phyloP scores from a whole-genome alignment of 2,329 filamentous ascomycete genomes.

The Ceratocystis cacaofunesta region DNA sequence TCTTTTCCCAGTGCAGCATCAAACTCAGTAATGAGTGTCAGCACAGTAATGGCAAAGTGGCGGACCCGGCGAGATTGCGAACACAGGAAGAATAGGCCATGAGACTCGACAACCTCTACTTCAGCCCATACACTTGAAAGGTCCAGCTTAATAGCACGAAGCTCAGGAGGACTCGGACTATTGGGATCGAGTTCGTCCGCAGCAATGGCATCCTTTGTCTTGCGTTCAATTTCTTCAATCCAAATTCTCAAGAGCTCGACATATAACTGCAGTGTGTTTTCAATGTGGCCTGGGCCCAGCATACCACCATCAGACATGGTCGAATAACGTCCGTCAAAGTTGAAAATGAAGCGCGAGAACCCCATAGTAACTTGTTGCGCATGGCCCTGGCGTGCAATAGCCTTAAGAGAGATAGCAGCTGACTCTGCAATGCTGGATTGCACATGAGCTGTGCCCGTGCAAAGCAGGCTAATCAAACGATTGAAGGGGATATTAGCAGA shows the following conservation, averaged over 20 bases:
- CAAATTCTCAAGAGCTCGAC: slow-evolving; percentile 89
- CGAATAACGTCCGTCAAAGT: slow-evolving; percentile 91
- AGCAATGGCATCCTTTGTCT: slow-evolving; percentile 56
- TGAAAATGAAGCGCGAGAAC: slow-evolving; percentile 95
- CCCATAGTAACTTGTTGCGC: slow-evolving; percentile 93
- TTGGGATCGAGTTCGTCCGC: slow-evolving; percentile 34
- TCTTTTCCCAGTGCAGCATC: slow-evolving; percentile 69
- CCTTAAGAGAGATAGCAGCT: slow-evolving; percentile 83
- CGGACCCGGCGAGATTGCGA: slow-evolving; percentile 86
- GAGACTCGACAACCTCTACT: slow-evolving; percentile 92
- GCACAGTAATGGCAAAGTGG: slow-evolving; percentile 78
- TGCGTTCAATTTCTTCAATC: slow-evolving; percentile 91
- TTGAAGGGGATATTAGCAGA: slow-evolving; percentile 86
- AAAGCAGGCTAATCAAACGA: slow-evolving; percentile 82
- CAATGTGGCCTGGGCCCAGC: slow-evolving; percentile 85
- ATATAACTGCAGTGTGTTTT: slow-evolving; percentile 82
- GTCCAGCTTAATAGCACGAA: slow-evolving; percentile 61
- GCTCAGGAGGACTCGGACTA: slow-evolving; percentile 38
- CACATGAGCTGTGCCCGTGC: slow-evolving; percentile 91
- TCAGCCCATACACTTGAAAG: slow-evolving; percentile 79
- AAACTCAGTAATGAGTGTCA: slow-evolving; percentile 85
- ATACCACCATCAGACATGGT: slow-evolving; percentile 97
- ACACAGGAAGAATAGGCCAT: slow-evolving; percentile 92
- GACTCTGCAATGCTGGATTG: slow-evolving; percentile 84
- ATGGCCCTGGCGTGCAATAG: slow-evolving; percentile 83